Base-by-base conservation (phyloP, 1,139 yeast genomes). In the Zygosaccharomyces pseudobailii region DNA sequence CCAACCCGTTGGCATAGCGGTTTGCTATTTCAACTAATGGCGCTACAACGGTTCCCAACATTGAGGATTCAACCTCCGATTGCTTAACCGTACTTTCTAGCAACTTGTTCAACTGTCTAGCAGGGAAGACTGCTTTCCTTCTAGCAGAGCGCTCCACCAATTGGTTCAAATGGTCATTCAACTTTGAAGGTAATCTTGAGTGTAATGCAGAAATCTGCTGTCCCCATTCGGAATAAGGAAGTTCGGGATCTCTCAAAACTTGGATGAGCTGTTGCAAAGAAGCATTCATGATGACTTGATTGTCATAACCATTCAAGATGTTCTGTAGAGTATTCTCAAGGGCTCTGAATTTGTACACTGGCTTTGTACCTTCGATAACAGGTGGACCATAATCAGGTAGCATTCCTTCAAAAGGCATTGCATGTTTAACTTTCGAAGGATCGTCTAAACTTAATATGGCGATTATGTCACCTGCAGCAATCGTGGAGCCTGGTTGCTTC, bases 401-500 rank as follows among this genome's bases (percentile, higher is more conserved):
- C 62, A 95, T 89, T 43, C 97, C 97, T 68, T 89, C 96, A 62
- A 79, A 92, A 42, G 97, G 96, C 66, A 84, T 73, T 42, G 99
- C 98, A 64, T 90, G 98, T 69, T 92, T 92, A 47, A 92, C 98
- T 72, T 88, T 89, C 6, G 96, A 83, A 53, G 98, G 97, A 67
- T 92, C 98, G 66, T 94, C 98, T 52, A 92, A 76, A 27, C 97
- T 84, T 58, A 92, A 76, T 54, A 92, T 92, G 28, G 97, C 98
- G 65, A 92, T 79, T 54, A 94, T 90, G 65, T 92, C 98, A 71
- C 98, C 98, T 42, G 97, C 97, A 61, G 81, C 81, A 52, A 92
- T 85, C 35, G 96, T 88, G 8, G 97, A 84, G 50, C 99, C 99
- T n/a, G 98, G 97, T 71, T 94, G 98, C 70, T 92, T 90, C 65